Evolutionary conservation across 805 yeast genomes (phyloP), one percentile per base, ranked within the genome.

Genomic region (Millerozyma acaciae): DNA sequence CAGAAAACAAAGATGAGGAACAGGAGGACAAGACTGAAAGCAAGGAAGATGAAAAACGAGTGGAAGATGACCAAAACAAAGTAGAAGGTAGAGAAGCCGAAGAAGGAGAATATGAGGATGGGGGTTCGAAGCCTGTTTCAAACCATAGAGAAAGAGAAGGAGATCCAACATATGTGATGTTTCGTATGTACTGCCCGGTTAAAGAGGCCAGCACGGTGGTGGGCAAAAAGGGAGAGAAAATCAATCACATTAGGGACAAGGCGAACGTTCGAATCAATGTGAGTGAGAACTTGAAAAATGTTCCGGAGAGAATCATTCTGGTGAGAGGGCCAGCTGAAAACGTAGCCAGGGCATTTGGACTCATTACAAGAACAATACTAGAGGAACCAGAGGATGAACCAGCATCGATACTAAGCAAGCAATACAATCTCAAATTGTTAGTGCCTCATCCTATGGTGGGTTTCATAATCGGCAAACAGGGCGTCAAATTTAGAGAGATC

Each of bases 391-490:
- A 77, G 42, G 79, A 76, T 40, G 72, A 67, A 38, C 76, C 84
- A 3, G 80, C 86, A 1, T 62, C 73, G 2, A 60, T 70, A 20
- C 65, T 70, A 32, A 75, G 84, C 16, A 61, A 64, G 41, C 76
- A 70, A 33, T 73, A 77, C 35, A 71, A 73, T 23, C 53, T 87
- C 44, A 71, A 78, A 43, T 47, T 86, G 10, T 60, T 87, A 33
- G 69, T 87, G 18, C 93, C 95, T 4, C 88, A 84, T 55, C 79
- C 82, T 7, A 60, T 83, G 51, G 83, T 84, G 67, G 95, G 95
- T 0, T 82, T 73, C 46, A 73, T 87, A 27, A 85, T 85, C 40
- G 95, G 96, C 8, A 80, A 80, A 46, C 78, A 70, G 32, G 94
- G 94, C 14, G 62, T 75, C 16, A 74, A 78, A 45, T 78, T 87